Percentiles rank a stretch among this genome's conserved stretches.
These are phyloP conservation scores for Neolecta irregularis DNA, from an alignment of 1,139 yeast species.

Conservation along the genomic window DNA sequence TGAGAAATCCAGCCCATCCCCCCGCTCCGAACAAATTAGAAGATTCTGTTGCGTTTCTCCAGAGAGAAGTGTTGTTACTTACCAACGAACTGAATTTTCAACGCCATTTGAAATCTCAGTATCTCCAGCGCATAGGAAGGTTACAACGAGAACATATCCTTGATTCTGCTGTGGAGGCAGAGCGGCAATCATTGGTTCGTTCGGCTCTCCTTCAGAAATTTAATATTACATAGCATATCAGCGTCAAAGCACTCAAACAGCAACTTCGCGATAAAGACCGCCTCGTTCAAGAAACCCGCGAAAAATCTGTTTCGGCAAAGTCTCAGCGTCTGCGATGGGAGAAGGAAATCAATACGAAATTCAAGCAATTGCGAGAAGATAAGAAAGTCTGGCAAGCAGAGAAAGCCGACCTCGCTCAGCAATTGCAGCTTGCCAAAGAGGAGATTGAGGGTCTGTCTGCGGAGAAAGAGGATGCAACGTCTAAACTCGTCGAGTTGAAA, in stretches of 20 bases:
- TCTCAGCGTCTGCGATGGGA: slow-evolving; percentile 11
- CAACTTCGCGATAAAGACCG: no score
- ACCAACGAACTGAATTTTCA: slow-evolving; percentile 52
- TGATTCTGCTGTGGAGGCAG: slow-evolving; percentile 14
- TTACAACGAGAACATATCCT: slow-evolving; percentile 19
- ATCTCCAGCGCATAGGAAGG: slow-evolving; percentile 32
- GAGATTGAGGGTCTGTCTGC: slow-evolving; percentile 1
- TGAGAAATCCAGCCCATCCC: no score
- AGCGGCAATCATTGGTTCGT: slow-evolving; percentile 12
- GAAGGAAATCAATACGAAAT: slow-evolving; percentile 11
- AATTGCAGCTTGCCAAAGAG: slow-evolving; percentile 1
- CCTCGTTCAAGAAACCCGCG: no score
- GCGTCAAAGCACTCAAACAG: no score
- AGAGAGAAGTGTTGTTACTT: slow-evolving; percentile 41
- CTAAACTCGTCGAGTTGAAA: slow-evolving; percentile 1
- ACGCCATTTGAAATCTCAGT: slow-evolving; percentile 38
- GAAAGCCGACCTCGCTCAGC: slow-evolving; percentile 1
- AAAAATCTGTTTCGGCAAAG: slow-evolving; percentile 11
- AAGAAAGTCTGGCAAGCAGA: slow-evolving; percentile 6
- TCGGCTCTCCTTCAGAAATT: no score
- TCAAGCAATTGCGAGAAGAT: slow-evolving; percentile 13
- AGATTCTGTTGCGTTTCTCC: slow-evolving; percentile 17
- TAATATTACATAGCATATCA: no score
- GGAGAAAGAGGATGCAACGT: slow-evolving; percentile 1
- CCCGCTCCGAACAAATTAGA: no score